Evolutionary conservation across 129 eudicot species (phyloP), one percentile per base, ranked within the genome.

Genomic region (Apium graveolens): DNA sequence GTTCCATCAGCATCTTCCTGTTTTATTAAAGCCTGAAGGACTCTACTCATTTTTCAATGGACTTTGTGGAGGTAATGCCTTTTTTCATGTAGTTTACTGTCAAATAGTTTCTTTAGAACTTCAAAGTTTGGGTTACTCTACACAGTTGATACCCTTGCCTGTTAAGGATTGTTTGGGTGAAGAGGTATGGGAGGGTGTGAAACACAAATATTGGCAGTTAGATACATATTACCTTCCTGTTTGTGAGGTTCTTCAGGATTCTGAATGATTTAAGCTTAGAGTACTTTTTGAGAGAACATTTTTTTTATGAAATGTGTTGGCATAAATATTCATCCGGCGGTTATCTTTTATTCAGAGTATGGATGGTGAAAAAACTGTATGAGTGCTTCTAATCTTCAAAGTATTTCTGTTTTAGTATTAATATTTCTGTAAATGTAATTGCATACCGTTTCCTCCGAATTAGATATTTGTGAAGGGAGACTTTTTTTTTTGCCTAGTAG

Each of bases 151-250:
- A 76, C 95, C 92, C 42, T 85, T 95, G 80, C 97, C 99, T 13
- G 96, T 92, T 73, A 95, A 92, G 83, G 96, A 91, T 78, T 95
- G 97, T 82, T 86, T 95, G 78, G 89, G 94, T 65, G 92, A 92
- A 80, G 85, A 90, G 83, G 90, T 84, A 1, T 92, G 99, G 99
- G 93, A 95, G 83, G 99, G 97, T 87, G 97, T 95, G 83, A 95
- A 89, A 83, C 99, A 95, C 75, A 95, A 87, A 81, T 95, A 92
- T 82, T 95, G 97, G 99, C 91, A 95, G 88, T 79, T 95, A 77
- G 99, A 95, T 86, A 90, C 92, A 6, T 95, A 95, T 82, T 86
- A 87, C 83, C 97, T 92, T 81, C 99, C 99, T 83, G 99, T 95
- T 83, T 92, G 97, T 77, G 90, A 90, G 86, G 80, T 85, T 79